Conservation (phyloP, 805 yeast species). For the Monosporozyma aerobia region DNA sequence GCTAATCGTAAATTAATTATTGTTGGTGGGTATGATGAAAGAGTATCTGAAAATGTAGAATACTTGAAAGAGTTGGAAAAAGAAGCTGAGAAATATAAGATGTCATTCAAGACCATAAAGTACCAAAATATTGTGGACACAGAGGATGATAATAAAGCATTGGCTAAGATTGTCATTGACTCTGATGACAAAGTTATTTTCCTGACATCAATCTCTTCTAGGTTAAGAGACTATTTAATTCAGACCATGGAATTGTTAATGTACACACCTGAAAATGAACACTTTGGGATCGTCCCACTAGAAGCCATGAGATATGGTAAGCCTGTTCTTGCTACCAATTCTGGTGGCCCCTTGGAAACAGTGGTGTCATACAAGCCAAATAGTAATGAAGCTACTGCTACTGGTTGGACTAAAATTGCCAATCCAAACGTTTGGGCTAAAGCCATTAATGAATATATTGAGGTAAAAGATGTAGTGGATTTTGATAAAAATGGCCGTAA, state of each 20-base stretch:
- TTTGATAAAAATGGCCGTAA: constrained; percentile 25
- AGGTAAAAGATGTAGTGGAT: constrained; percentile 8
- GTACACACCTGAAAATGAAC: constrained; percentile 88
- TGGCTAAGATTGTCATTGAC: constrained; percentile 18
- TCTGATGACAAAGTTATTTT: constrained; percentile 48
- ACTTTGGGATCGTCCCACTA: constrained; percentile 95
- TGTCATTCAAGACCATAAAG: constrained; percentile 39
- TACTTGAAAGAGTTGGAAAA: constrained; percentile 53
- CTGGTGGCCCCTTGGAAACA: constrained; percentile 92
- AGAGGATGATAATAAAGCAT: constrained; percentile 3
- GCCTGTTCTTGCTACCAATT: constrained; percentile 77
- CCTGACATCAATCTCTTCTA: constrained; percentile 68
- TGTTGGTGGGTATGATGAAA: constrained; percentile 85
- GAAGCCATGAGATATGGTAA: constrained; percentile 84
- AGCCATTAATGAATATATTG: constrained; percentile 35
- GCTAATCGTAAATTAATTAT: constrained; percentile 46
- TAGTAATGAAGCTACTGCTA: constrained; percentile 33
- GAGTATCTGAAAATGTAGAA: constrained; percentile 66
- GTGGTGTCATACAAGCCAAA: constrained; percentile 27
- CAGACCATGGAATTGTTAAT: constrained; percentile 49
- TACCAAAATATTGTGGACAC: constrained; percentile 21
- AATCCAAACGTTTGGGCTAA: constrained; percentile 46
- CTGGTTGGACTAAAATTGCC: constrained; percentile 54
- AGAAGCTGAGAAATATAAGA: constrained; percentile 36
- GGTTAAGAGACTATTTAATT: constrained; percentile 55